Conservation (phyloP, 139 green algal species). For the Volvox africanus region DNA sequence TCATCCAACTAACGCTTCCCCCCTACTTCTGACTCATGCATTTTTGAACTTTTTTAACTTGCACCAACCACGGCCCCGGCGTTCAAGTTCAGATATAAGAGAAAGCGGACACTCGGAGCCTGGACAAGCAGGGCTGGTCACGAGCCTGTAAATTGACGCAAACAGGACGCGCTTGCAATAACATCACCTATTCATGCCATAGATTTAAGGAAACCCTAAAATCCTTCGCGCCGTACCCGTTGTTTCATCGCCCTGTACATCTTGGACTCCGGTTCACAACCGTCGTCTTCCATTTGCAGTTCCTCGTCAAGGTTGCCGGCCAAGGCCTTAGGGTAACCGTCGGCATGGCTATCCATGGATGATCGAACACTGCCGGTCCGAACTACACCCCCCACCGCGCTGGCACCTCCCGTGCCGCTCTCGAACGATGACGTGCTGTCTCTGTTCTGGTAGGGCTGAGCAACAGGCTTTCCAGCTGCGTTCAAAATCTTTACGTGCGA, state of each 20-base stretch:
- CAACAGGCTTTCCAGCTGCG: not conserved
- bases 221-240: not conserved
- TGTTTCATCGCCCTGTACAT: conserved; percentile 40
- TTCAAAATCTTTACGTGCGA: not conserved
- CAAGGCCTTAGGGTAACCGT: not conserved
- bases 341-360: not conserved
- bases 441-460: not conserved
- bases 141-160: no score
- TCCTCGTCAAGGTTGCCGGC: not conserved
- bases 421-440: not conserved
- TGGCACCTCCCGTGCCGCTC: not conserved
- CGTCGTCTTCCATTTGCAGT: not conserved
- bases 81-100: no score
- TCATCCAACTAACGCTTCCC: no score
- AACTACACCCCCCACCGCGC: not conserved
- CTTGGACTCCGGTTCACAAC: conserved; percentile 26
- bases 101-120: no score
- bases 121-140: no score
- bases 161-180: no score
- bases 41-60: no score
- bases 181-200: no score
- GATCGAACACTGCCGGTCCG: not conserved
- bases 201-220: no score
- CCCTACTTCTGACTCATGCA: no score
- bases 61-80: no score